Base-by-base conservation (phyloP, 352 stramenopile genomes). In the Phytopythium chamaehyphon region DNA sequence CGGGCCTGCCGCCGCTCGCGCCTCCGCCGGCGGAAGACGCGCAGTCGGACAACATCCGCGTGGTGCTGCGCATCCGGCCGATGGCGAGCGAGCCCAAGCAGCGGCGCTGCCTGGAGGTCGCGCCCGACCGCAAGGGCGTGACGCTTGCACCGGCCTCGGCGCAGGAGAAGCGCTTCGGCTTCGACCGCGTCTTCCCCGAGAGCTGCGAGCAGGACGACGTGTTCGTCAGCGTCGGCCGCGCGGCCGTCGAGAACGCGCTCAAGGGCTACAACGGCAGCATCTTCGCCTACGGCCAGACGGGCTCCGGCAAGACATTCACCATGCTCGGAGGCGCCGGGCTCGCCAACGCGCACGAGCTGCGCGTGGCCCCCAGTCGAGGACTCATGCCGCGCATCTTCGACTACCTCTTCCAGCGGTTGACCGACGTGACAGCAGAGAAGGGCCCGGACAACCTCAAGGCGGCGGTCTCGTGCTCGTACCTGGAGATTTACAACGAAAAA, bases 401-500 rank as follows among this genome's bases (percentile, higher is more conserved):
- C 21, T 78, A 92, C 52, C 57, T 95, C n/a, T 93, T 95, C 52
- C 48, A 66, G 23, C 62, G 74, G 1, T 55, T 94, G 16, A 59
- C 68, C 39, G 67, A 71, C 16, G 31, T 83, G 3, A 66, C 75
- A 19, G 49, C 55, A 1, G 66, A 82, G 51, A 69, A 80, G n/a
- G 35, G 35, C 2, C 10, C 47, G 50, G 48, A 26, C 69, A 77
- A 71, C 22, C 39, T 86, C 28, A 62, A 84, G 47, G 88, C 85
- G 52, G 71, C 62, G 19, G 51, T 90, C 42, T 76, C 72, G 33
- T 95, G 85, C 53, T 96, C 86, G 49, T 96, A 93, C 54, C 57
- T 96, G 26, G 86, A 96, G 51, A 95, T 96, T 54, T 96, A 96
- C 66, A 96, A 96, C 56, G 87, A 96, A 37, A 92, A 94, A 61